These are phyloP conservation scores for Linum lewisii DNA, from an alignment of 345 rosid genomes.

Conservation along the genomic window DNA sequence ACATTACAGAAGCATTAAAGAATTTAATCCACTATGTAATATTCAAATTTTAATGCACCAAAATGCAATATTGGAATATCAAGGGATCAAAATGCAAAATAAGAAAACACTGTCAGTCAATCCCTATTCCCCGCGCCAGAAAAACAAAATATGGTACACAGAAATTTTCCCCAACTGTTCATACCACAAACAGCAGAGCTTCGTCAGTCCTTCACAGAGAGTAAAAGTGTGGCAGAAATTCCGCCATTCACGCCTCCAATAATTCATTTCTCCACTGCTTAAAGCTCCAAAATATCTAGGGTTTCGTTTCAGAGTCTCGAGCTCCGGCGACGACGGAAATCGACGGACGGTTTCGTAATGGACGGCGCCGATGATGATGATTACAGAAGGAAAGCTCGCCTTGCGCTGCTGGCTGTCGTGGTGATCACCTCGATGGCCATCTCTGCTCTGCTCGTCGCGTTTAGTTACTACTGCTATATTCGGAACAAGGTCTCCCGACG, in stretches of 20 bases:
- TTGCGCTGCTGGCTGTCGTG: constrained; percentile 56
- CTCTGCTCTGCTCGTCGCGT: constrained; percentile 63
- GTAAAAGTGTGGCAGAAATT: neutral
- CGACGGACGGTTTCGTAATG: neutral
- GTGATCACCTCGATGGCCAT: constrained; percentile 73
- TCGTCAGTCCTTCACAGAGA: neutral
- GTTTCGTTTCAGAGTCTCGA: neutral
- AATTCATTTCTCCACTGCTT: no score
- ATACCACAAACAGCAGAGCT: neutral
- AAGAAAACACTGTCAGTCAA: neutral
- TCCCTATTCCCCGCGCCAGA: neutral
- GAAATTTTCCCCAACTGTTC: neutral
- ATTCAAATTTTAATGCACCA: no score
- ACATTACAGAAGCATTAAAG: no score
- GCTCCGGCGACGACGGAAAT: no score
- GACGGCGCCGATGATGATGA: constrained; percentile 37
- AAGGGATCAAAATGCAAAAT: neutral
- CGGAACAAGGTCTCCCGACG: constrained; percentile 72
- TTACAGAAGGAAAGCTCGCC: constrained; percentile 49
- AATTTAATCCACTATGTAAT: no score
- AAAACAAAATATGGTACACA: neutral
- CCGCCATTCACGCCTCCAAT: neutral
- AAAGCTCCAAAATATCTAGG: neutral
- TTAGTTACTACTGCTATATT: constrained; percentile 90
- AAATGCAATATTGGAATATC: no score